Evolutionary conservation across 139 green algal genomes (phyloP), one percentile per base, ranked within the genome.

Genomic region (Gonium pectorale): DNA sequence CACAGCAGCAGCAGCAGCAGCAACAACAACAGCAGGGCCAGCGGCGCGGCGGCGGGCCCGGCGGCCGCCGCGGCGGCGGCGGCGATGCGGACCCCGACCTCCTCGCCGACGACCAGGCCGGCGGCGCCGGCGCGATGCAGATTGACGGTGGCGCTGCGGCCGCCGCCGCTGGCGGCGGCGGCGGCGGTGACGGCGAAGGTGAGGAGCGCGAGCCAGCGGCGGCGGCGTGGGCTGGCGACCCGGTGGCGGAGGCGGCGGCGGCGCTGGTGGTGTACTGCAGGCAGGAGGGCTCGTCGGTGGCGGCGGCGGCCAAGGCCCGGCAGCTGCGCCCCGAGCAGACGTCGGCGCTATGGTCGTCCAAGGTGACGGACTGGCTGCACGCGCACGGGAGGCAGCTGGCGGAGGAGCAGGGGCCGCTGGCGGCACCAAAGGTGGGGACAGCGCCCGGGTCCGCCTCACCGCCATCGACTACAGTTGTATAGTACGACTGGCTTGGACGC

Each of bases 321-420:
- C 31, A 63, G 24, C 59, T 82, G 75, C 75, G 75, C 17, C 75
- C 75, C 0, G 75, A 82, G 75, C 74, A 81, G 74, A 46, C 71
- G 59, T 29, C 59, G 21, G 59, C 75, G 59, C 75, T 82, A 40
- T 82, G 75, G 75, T 49, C 29, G 22, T 44, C 29, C 54, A 87
- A 92, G 66, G 72, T 92, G 73, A 35, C 44, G 56, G 35, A 59
- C 22, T 90, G 77, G 74, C 56, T 90, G 81, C 63, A 87, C 13
- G 81, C 35, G 19, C 68, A 79, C 60, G 31, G 69, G 27, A 8
- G 52, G 41, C 0, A 71, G 56, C 54, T 62, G 37, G 4, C 59
- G 68, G 56, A 70, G 54, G n/a, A 46, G 54, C 17, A 49, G 69
- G 67, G 66, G 43, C 66, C 77, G 66, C 56, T 86, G 37, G 46